Evolutionary conservation across 768 basidiomycete species (phyloP).

Genomic region (Rickenella mellea): DNA sequence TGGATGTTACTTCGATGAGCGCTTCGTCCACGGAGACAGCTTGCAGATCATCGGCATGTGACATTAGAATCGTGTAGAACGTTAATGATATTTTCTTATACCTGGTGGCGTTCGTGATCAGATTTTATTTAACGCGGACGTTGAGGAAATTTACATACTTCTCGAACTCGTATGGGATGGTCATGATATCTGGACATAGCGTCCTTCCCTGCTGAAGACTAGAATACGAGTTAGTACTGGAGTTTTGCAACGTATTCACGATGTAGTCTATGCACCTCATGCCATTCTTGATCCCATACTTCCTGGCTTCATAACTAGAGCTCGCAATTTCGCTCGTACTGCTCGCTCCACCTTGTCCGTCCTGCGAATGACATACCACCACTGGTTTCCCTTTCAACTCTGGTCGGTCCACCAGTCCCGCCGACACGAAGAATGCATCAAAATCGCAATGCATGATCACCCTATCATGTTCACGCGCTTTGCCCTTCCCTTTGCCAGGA

Average conservation of each 20-base stretch:
- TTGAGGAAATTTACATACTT: constrained; percentile 29
- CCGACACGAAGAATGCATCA: constrained; percentile 95
- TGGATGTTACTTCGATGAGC: constrained; percentile 74
- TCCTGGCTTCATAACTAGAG: constrained; percentile 87
- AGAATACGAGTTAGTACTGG: constrained; percentile 4
- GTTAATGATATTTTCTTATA: constrained; percentile 77
- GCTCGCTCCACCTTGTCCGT: constrained; percentile 53
- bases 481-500: constrained; percentile 46
- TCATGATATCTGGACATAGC: constrained; percentile 61
- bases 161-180: constrained; percentile 93
- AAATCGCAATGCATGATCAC: constrained; percentile 93
- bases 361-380: constrained; percentile 94
- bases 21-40: constrained; percentile 97
- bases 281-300: constrained; percentile 82
- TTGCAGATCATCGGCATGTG: constrained; percentile 82
- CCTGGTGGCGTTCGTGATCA: constrained; percentile 28
- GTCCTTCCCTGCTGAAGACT: constrained; percentile 75
- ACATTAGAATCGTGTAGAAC: constrained; percentile 91
- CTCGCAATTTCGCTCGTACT: constrained; percentile 95
- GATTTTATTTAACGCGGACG: not conserved
- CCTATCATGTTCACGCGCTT: constrained; percentile 36
- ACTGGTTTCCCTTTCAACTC: constrained; percentile 81
- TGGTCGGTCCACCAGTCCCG: constrained; percentile 72
- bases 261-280: constrained; percentile 61
- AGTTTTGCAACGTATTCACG: not conserved